phyloP scores from a whole-genome alignment of 768 basidiomycete species.

The Suillus clintonianus region DNA sequence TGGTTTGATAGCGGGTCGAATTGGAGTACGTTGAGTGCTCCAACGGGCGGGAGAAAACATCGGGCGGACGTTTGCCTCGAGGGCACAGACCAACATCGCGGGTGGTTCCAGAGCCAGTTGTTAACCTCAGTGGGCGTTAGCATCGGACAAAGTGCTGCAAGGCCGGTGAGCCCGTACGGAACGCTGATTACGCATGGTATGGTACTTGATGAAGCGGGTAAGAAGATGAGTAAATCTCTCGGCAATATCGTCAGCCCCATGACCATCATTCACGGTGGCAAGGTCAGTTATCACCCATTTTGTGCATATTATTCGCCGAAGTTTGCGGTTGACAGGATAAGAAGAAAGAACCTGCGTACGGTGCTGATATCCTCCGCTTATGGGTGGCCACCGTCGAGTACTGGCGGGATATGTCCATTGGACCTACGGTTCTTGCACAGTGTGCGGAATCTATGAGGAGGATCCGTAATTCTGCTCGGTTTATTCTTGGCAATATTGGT shows the following conservation, averaged over 20 bases:
- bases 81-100: constrained; percentile 96
- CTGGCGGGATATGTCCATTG: constrained; percentile 85
- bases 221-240: constrained; percentile 96
- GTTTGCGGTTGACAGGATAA: constrained; percentile 45
- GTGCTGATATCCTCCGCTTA: constrained; percentile 81
- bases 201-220: constrained; percentile 86
- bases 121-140: constrained; percentile 69
- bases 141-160: constrained; percentile 14
- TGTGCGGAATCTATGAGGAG: constrained; percentile 77
- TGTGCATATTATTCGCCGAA: constrained; percentile 3
- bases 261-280: constrained; percentile 75
- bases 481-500: constrained; percentile 80
- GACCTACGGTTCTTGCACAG: constrained; percentile 74
- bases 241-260: constrained; percentile 91
- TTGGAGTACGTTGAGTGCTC: constrained; percentile 74
- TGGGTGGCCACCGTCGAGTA: constrained; percentile 95
- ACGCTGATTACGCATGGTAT: constrained; percentile 94
- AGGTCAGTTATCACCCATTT: constrained; percentile 45
- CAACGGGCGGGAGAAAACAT: constrained; percentile 41
- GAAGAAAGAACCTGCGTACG: constrained; percentile 77
- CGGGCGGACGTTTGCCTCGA: constrained; percentile 89
- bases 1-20: constrained; percentile 98
- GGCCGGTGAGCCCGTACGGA: constrained; percentile 58
- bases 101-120: constrained; percentile 97
- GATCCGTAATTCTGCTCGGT: constrained; percentile 83